A percentile compares a stretch with the other conserved stretches of the same genome.
Evolutionary conservation across 306 rosid genomes (phyloP).

Genomic region (Heteromeles arbutifolia): DNA sequence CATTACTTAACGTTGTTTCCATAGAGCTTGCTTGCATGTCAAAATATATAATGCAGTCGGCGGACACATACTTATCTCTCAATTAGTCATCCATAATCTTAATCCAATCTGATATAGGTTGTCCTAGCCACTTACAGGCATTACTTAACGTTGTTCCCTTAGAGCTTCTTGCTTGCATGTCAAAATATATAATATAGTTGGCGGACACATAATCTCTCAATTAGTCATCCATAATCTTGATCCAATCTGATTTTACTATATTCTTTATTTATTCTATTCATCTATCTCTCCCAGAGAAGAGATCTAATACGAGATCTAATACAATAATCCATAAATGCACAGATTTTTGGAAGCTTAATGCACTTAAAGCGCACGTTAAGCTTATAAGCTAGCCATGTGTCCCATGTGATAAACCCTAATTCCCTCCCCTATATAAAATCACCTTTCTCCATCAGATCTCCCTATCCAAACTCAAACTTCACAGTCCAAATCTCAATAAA

Average conservation of each 20-base stretch:
- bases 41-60: neutral
- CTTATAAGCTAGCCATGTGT: constrained; percentile 21
- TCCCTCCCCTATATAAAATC: constrained; percentile 18
- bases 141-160: too few relatives aligned
- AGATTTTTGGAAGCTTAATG: neutral
- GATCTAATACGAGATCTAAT: neutral
- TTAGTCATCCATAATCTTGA: neutral
- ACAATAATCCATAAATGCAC: neutral
- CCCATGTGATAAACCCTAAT: constrained; percentile 2
- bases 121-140: too few relatives aligned
- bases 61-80: neutral
- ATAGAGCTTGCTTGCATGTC: neutral
- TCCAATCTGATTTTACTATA: neutral
- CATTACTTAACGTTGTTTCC: neutral
- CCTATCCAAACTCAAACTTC: neutral
- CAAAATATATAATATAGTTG: too few relatives aligned
- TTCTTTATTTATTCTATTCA: neutral
- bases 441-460: neutral
- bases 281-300: neutral
- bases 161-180: too few relatives aligned
- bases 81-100: neutral
- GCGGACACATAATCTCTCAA: too few relatives aligned
- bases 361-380: constrained; percentile 26
- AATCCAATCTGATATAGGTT: too few relatives aligned
- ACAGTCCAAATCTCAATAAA: neutral